Evolutionary conservation across 495 filamentous ascomycete species (phyloP).

Genomic region (Glutinoglossum americanum): DNA sequence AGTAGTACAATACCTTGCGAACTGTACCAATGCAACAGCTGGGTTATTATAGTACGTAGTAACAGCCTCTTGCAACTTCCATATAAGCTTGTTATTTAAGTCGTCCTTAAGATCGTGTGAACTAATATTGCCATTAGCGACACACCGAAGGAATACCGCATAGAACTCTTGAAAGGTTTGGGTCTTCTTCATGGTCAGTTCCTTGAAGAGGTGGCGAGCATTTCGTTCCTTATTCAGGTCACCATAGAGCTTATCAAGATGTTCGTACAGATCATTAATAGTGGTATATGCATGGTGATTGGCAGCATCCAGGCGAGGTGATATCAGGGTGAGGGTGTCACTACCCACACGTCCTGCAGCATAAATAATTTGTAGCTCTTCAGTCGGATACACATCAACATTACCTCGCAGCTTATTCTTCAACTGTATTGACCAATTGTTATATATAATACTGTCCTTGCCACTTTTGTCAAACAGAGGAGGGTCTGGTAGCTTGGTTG

Average conservation of each 20-base stretch:
- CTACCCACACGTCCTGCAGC: background rate
- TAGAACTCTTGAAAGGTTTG: background rate
- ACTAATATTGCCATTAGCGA: background rate
- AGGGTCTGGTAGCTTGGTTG: too few relatives aligned
- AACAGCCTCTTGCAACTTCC: background rate
- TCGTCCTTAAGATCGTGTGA: background rate
- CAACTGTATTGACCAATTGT: background rate
- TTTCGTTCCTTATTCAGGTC: background rate
- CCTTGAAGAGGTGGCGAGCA: background rate
- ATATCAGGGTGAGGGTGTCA: background rate
- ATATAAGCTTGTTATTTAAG: background rate
- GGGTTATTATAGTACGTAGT: background rate
- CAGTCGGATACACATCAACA: background rate
- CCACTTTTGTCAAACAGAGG: background rate
- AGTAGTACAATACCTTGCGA: background rate
- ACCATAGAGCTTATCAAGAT: background rate
- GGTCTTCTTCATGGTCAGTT: background rate
- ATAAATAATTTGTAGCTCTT: background rate
- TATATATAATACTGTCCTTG: background rate
- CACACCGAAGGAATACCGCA: background rate
- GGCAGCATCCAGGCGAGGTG: background rate
- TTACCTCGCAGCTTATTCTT: background rate
- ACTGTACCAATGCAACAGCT: background rate
- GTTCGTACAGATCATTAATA: background rate
- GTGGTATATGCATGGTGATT: background rate